These are phyloP conservation scores for Nothomitra cinnamomea DNA, from an alignment of 2,329 filamentous ascomycete species.

Conservation along the genomic window DNA sequence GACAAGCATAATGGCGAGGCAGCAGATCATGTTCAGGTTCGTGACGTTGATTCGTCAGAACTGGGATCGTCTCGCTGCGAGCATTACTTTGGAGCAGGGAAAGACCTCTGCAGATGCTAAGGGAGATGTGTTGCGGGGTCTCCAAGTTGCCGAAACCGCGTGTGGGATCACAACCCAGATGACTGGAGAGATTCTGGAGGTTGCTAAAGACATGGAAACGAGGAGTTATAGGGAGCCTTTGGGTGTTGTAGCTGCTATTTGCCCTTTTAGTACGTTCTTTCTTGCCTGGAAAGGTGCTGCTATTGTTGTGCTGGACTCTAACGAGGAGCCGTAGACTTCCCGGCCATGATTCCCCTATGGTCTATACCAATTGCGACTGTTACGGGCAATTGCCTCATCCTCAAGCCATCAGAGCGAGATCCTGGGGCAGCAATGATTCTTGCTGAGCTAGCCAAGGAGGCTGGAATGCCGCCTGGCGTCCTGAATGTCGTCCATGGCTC, in stretches of 20 bases:
- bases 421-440: constrained; percentile 75
- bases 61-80: constrained; percentile 70
- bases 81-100: constrained; percentile 75
- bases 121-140: constrained; percentile 64
- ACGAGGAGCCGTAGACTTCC: constrained; percentile 44
- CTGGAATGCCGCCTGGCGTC: constrained; percentile 66
- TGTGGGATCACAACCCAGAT: constrained; percentile 67
- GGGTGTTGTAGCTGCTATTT: constrained; percentile 68
- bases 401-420: constrained; percentile 78
- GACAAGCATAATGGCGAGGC: constrained; percentile 54
- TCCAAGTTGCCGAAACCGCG: constrained; percentile 73
- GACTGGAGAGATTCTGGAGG: constrained; percentile 70
- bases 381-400: constrained; percentile 66
- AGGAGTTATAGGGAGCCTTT: constrained; percentile 66
- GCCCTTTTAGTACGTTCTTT: constrained; percentile 57
- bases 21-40: constrained; percentile 81
- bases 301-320: background rate
- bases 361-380: constrained; percentile 72
- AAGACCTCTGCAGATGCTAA: constrained; percentile 74
- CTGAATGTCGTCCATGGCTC: constrained; percentile 71
- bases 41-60: constrained; percentile 64
- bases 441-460: constrained; percentile 61
- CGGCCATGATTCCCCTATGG: constrained; percentile 88
- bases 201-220: constrained; percentile 82
- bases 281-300: background rate